Conservation (phyloP, 1,284 basidiomycete genomes). For the Ganoderma lucidum region DNA sequence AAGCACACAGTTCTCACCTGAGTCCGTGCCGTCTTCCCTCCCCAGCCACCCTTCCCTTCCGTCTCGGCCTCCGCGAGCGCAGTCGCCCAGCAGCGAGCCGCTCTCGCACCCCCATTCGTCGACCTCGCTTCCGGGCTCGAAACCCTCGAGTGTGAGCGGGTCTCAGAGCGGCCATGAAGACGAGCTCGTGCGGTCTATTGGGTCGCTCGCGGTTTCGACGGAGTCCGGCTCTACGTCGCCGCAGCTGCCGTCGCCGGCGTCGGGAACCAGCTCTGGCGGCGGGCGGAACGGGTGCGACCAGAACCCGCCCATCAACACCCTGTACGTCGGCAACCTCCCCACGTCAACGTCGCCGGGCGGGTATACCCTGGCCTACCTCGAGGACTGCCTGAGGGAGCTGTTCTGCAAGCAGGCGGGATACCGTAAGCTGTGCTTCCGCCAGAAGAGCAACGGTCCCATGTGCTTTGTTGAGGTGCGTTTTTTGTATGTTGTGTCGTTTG, state of each 20-base stretch:
- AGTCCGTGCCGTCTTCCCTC: slow-evolving; percentile 38
- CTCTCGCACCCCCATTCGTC: slow-evolving; percentile 23
- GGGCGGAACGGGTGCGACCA: slow-evolving; percentile 81
- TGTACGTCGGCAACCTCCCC: slow-evolving; percentile 95
- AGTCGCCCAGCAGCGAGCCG: slow-evolving; percentile 41
- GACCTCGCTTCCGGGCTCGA: slow-evolving; percentile 43
- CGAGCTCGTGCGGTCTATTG: slow-evolving; percentile 53
- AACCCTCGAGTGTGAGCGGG: slow-evolving; percentile 47
- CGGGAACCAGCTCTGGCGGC: slow-evolving; percentile 49
- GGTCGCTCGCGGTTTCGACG: slow-evolving; percentile 59
- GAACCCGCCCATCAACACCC: slow-evolving; percentile 94
- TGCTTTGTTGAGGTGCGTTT: slow-evolving; percentile 91
- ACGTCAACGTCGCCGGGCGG: slow-evolving; percentile 71
- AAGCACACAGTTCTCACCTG: slow-evolving; percentile 44
- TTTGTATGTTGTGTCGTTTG: neutral
- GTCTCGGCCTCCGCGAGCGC: slow-evolving; percentile 41
- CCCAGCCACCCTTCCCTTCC: slow-evolving; percentile 43
- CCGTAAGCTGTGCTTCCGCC: slow-evolving; percentile 92
- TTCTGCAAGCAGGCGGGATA: slow-evolving; percentile 86
- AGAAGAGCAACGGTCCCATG: slow-evolving; percentile 97
- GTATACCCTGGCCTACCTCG: slow-evolving; percentile 80
- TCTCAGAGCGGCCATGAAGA: slow-evolving; percentile 49
- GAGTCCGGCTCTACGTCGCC: slow-evolving; percentile 55
- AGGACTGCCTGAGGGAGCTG: slow-evolving; percentile 84
- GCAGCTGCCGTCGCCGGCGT: slow-evolving; percentile 54